These are phyloP conservation scores for Trametes cubensis DNA, from an alignment of 768 basidiomycete genomes.

Conservation along the genomic window DNA sequence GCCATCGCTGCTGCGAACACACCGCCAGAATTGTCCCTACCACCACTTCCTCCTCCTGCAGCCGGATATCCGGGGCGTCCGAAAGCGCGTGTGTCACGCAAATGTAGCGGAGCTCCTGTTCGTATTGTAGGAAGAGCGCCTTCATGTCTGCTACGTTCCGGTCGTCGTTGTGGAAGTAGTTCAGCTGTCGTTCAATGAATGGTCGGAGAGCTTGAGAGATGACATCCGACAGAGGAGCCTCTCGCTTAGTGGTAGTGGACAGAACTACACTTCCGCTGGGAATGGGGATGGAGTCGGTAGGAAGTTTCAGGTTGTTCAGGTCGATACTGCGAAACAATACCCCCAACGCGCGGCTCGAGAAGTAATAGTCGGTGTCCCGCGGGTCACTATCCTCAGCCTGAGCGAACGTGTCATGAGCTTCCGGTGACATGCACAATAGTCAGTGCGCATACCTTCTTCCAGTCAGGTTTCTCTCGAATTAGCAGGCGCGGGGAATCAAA, in stretches of 20 bases:
- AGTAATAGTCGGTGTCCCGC: conserved; percentile 67
- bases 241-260: conserved; percentile 1
- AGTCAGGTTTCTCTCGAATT: conserved; percentile 76
- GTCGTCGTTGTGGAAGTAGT: conserved; percentile 27
- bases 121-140: conserved; percentile 54
- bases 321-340: conserved; percentile 65
- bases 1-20: conserved; percentile 62
- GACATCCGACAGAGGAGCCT: conserved; percentile 26
- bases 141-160: conserved; percentile 34
- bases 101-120: conserved; percentile 70
- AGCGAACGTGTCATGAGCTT: neutral
- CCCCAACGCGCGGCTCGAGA: conserved; percentile 71
- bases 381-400: conserved; percentile 40
- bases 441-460: conserved; percentile 50
- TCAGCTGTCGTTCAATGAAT: conserved; percentile 28
- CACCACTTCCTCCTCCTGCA: conserved; percentile 76
- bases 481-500: conserved; percentile 51
- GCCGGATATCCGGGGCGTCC: conserved; percentile 51
- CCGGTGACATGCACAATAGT: neutral
- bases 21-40: conserved; percentile 74
- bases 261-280: conserved; percentile 1
- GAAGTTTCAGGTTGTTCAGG: conserved; percentile 42
- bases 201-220: conserved; percentile 30
- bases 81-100: conserved; percentile 69
- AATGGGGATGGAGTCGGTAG: conserved; percentile 12